Conservation (phyloP, 148 eudicot species). For the Persicaria maculosa region DNA sequence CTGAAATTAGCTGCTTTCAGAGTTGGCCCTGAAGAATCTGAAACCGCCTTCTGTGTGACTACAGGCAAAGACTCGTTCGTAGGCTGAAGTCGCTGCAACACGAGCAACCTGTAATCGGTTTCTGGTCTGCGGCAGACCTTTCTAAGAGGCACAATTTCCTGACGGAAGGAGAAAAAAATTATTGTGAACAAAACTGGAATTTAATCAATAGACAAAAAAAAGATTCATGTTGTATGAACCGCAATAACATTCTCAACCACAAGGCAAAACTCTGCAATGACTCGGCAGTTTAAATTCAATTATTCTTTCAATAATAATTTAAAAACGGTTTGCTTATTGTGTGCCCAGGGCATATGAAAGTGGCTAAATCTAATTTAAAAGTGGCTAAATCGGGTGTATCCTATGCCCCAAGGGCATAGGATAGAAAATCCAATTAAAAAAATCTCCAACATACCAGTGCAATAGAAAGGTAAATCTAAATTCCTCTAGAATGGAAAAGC, state of each 20-base stretch:
- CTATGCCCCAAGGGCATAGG: too few relatives aligned
- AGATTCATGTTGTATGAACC: too few relatives aligned
- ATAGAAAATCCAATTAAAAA: neutral
- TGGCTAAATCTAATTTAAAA: too few relatives aligned
- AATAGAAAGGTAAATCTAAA: neutral
- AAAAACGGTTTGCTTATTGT: too few relatives aligned
- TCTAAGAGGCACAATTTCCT: constrained; percentile 85
- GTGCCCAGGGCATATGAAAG: too few relatives aligned
- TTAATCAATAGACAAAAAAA: neutral
- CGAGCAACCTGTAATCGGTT: constrained; percentile 50
- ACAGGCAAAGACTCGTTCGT: constrained; percentile 19
- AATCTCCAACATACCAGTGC: neutral
- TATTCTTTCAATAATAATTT: neutral
- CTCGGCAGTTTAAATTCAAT: neutral
- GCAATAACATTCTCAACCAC: too few relatives aligned
- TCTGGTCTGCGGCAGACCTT: constrained; percentile 90
- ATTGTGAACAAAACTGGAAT: neutral
- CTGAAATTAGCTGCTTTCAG: constrained; percentile 9
- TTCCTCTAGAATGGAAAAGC: neutral
- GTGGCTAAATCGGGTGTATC: too few relatives aligned
- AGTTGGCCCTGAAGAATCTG: constrained; percentile 24
- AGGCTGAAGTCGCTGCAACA: constrained; percentile 50
- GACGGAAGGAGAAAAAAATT: neutral
- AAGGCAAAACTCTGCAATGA: neutral
- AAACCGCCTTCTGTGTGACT: constrained; percentile 27